Conservation (phyloP, 495 filamentous ascomycete species). For the Bryoglossum gracile region DNA sequence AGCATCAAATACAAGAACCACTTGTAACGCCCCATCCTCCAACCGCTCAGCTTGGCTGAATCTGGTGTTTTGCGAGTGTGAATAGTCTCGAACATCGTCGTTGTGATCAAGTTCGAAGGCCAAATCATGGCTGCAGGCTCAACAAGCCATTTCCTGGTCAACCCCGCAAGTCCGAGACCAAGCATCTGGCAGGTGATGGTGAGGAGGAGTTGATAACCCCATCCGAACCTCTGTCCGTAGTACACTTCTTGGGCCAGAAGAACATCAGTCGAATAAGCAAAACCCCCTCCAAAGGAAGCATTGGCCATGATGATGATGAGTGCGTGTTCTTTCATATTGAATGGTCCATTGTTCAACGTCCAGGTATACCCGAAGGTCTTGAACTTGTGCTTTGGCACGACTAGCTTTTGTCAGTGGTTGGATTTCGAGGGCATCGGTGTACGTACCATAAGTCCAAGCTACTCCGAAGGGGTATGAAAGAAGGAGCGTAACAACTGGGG, state of each 20-base stretch:
- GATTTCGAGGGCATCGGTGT: too few species aligned
- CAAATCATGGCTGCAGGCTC: slow-evolving; percentile 70
- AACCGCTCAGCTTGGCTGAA: slow-evolving; percentile 51
- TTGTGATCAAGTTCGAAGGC: slow-evolving; percentile 57
- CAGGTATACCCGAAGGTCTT: slow-evolving; percentile 45
- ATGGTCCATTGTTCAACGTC: slow-evolving; percentile 61
- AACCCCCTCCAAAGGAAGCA: slow-evolving; percentile 44
- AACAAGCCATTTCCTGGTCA: slow-evolving; percentile 57
- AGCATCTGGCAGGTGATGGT: slow-evolving; percentile 64
- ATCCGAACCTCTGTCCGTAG: slow-evolving; percentile 35
- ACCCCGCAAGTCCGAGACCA: slow-evolving; percentile 66
- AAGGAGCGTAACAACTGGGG: slow-evolving; percentile 59
- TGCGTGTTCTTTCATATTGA: slow-evolving; percentile 74
- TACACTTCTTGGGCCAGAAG: slow-evolving; percentile 36
- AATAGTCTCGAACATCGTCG: slow-evolving; percentile 60
- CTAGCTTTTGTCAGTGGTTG: too few species aligned
- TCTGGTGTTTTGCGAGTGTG: slow-evolving; percentile 57
- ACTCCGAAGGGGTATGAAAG: slow-evolving; percentile 63
- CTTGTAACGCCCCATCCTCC: slow-evolving; percentile 57
- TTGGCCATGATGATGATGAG: slow-evolving; percentile 69
- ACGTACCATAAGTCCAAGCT: slow-evolving; percentile 33
- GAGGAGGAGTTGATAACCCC: slow-evolving; percentile 59
- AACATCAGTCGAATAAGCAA: slow-evolving; percentile 41
- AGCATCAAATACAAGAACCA: slow-evolving; percentile 56
- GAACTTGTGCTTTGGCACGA: slow-evolving; percentile 46